Evolutionary conservation across 257 asterid species (phyloP).

Genomic region (Anisodus tanguticus): DNA sequence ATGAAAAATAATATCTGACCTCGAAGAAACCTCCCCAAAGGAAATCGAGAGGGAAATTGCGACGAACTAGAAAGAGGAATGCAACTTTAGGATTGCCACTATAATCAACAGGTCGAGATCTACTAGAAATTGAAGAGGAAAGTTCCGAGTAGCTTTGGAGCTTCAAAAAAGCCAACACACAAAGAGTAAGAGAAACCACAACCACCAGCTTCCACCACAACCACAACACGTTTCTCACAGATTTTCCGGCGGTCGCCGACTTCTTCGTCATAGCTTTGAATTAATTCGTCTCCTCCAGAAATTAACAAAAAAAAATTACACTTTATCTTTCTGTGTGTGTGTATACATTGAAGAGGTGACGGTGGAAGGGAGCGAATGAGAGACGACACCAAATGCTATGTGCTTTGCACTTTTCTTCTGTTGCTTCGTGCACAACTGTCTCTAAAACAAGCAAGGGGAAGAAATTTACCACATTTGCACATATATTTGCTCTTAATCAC

Average conservation of each 20-base stretch:
- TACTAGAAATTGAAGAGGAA: slow-evolving; percentile 39
- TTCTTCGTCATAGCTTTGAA: slow-evolving; percentile 31
- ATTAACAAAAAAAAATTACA: background rate
- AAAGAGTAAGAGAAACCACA: slow-evolving; percentile 52
- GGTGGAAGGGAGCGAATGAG: slow-evolving; percentile 26
- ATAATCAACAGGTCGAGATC: slow-evolving; percentile 48
- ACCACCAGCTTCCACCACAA: slow-evolving; percentile 75
- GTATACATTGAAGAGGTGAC: slow-evolving; percentile 30
- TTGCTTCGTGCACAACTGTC: slow-evolving; percentile 10
- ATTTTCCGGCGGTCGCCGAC: slow-evolving; percentile 49
- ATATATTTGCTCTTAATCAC: too few species aligned
- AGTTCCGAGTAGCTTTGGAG: slow-evolving; percentile 60
- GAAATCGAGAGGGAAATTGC: slow-evolving; percentile 86
- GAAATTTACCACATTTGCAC: background rate
- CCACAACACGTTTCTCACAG: slow-evolving; percentile 60
- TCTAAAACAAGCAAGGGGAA: background rate
- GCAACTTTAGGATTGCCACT: slow-evolving; percentile 79
- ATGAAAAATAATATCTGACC: slow-evolving; percentile 49
- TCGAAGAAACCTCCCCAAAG: slow-evolving; percentile 88
- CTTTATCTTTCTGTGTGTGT: slow-evolving; percentile 22
- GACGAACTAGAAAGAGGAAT: slow-evolving; percentile 70
- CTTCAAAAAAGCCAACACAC: slow-evolving; percentile 63
- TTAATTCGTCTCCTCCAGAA: slow-evolving; percentile 45
- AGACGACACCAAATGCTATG: background rate
- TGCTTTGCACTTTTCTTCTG: background rate